These are phyloP conservation scores for Calamus simplicifolius DNA, from an alignment of 176 grass and related monocot genomes.

Conservation along the genomic window DNA sequence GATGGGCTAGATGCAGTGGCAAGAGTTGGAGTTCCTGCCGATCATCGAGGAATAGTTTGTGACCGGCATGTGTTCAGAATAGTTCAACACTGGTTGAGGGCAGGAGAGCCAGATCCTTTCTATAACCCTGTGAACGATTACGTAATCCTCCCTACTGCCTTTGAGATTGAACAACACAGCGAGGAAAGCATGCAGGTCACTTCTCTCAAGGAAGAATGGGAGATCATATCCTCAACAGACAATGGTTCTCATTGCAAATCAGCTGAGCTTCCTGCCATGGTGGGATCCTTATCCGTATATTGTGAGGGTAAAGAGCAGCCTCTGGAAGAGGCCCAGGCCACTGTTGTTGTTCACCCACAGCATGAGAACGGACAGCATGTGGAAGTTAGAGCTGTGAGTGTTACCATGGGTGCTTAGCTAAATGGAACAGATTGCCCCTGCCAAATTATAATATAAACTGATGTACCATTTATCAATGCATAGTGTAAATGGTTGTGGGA, in stretches of 20 bases:
- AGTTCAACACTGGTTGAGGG: conserved; percentile 67
- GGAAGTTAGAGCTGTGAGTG: conserved; percentile 45
- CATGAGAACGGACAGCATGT: conserved; percentile 43
- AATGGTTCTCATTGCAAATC: conserved; percentile 7
- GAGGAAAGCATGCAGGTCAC: conserved; percentile 35
- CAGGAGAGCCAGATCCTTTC: conserved; percentile 66
- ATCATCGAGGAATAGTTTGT: conserved; percentile 79
- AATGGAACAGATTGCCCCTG: not conserved
- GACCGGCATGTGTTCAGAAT: conserved; percentile 57
- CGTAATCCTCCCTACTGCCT: conserved; percentile 62
- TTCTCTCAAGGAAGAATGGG: conserved; percentile 64
- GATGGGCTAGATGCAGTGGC: conserved; percentile 61
- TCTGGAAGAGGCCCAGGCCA: conserved; percentile 39
- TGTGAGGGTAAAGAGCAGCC: conserved; percentile 25
- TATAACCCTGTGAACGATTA: conserved; percentile 83
- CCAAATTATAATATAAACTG: not conserved
- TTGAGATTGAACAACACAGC: conserved; percentile 34
- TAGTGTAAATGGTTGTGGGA: conserved; percentile 5
- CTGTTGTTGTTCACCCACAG: conserved; percentile 35
- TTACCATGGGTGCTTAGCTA: conserved; percentile 26
- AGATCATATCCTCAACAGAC: conserved; percentile 44
- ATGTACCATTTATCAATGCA: conserved; percentile 17
- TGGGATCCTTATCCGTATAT: conserved; percentile 27
- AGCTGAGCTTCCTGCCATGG: conserved; percentile 45
- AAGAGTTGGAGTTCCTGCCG: conserved; percentile 68